phyloP scores from a whole-genome alignment of 345 rosid genomes.

The Excoecaria agallocha region DNA sequence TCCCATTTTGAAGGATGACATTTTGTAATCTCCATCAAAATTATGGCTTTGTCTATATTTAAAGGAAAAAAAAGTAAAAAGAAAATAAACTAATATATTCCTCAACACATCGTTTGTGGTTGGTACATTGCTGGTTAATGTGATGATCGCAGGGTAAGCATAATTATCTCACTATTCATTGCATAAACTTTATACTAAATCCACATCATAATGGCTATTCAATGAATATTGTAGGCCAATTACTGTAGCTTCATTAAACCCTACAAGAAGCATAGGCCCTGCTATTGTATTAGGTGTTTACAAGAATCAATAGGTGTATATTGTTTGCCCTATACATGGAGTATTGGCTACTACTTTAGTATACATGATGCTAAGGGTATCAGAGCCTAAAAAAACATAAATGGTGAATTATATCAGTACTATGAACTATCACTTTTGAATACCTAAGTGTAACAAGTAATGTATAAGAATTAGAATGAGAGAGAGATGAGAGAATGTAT shows the following conservation, averaged over 20 bases:
- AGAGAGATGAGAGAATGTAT: too few relatives aligned
- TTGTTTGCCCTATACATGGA: constrained; percentile 41
- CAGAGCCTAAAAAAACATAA: constrained; percentile 24
- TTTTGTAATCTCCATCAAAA: too few relatives aligned
- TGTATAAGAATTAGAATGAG: too few relatives aligned
- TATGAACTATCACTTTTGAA: background rate
- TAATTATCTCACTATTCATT: background rate
- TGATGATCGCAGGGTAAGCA: constrained; percentile 44
- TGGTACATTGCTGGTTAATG: constrained; percentile 34
- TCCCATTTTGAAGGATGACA: too few relatives aligned
- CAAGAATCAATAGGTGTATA: constrained; percentile 44
- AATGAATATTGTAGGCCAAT: constrained; percentile 39
- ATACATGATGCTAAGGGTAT: constrained; percentile 32
- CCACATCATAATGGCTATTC: background rate
- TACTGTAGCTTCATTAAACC: constrained; percentile 61
- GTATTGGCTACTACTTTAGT: constrained; percentile 34
- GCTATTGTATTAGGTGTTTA: constrained; percentile 41
- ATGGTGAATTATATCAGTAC: background rate
- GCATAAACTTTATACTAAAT: background rate
- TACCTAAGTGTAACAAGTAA: too few relatives aligned
- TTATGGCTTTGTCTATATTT: too few relatives aligned
- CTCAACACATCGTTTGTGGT: too few relatives aligned
- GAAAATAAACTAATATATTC: too few relatives aligned
- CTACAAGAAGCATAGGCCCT: constrained; percentile 54
- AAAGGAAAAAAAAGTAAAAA: too few relatives aligned